Evolutionary conservation across 108 stramenopile species (phyloP), one percentile per base, ranked within the genome.

Genomic region (Cyclotella cryptica): DNA sequence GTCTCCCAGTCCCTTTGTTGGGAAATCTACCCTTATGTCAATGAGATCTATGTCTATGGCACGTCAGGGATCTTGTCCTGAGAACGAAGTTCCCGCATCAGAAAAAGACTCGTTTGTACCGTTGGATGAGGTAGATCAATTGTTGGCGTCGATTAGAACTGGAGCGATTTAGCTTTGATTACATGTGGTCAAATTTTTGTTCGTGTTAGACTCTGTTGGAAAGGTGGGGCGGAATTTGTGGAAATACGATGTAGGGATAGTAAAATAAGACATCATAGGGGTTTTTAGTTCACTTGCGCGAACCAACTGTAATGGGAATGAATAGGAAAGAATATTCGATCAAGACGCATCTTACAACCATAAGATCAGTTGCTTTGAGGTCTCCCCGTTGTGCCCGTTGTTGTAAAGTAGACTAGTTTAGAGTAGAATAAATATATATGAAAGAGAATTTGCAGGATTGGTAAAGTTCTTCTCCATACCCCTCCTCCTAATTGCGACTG

Each of bases 91-190:
- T 47, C 66, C 44, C 11, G 62, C 21, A 17, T 61, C 65, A 47
- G 71, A 72, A 49, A 72, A 72, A 44, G 71, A 68, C 43, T 71
- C 70, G 44, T 39, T 49, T 39, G 70, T 79, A 15, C 35, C 41
- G 22, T 57, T 74, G 27, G 67, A 80, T 44, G 73, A 74, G 1
- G 80, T 80, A 12, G 68, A 80, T 64, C 69, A 80, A 35, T 46
- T 80, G 47, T 64, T 80, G 51, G 27, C 53, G 10, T 66, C 41
- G 10, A 65, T 79, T 29, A 58, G 78, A 59, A 68, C 18, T 42
- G 75, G 75, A 12, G 72, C 47, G 3, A 58, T 71, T 29, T 71
- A 64, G 62, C 4, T n/a, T 35, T 6, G 40, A 11, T 22, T 14
- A 2, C 21, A 58, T 3, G 13, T 58, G 6, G 49, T 1, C 6